These are phyloP conservation scores for Streptanthus diversifolius DNA, from an alignment of 345 rosid genomes.

Conservation along the genomic window DNA sequence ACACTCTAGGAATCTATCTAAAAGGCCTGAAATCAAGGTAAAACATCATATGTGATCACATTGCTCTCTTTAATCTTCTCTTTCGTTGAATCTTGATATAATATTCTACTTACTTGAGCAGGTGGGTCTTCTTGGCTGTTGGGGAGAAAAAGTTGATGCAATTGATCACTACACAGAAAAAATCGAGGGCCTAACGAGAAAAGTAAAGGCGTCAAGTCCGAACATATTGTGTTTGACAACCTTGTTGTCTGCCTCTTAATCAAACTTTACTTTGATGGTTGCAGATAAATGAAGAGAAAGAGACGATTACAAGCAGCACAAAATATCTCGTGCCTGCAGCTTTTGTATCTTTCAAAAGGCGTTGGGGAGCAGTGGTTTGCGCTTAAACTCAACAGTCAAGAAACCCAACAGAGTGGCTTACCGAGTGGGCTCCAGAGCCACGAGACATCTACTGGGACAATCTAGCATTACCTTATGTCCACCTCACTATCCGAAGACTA, in stretches of 20 bases:
- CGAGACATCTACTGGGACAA: conserved; percentile 87
- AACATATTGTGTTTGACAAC: not conserved
- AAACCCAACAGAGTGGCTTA: conserved; percentile 84
- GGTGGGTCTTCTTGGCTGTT: conserved; percentile 74
- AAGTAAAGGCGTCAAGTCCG: conserved; percentile 33
- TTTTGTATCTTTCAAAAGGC: conserved; percentile 81
- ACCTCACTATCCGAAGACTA: conserved; percentile 70
- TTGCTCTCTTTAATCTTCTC: not conserved
- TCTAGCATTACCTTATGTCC: conserved; percentile 84
- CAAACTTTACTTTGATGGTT: conserved; percentile 7
- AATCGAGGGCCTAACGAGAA: conserved; percentile 52
- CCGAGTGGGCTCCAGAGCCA: conserved; percentile 97
- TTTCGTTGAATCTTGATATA: not conserved
- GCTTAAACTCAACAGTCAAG: conserved; percentile 91
- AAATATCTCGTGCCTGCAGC: conserved; percentile 69
- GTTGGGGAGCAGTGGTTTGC: conserved; percentile 94
- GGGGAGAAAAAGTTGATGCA: conserved; percentile 71
- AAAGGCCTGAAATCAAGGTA: conserved; percentile 60
- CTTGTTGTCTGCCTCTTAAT: not conserved
- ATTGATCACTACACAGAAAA: conserved; percentile 59
- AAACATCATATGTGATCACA: not conserved
- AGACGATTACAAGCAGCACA: conserved; percentile 42
- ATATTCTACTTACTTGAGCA: conserved; percentile 31
- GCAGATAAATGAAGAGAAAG: conserved; percentile 71
- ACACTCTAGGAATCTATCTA: conserved; percentile 55